Percentiles rank a stretch among this genome's conserved stretches.
Conservation (phyloP, 176 grass and related monocot genomes). For the Poa pratensis region DNA sequence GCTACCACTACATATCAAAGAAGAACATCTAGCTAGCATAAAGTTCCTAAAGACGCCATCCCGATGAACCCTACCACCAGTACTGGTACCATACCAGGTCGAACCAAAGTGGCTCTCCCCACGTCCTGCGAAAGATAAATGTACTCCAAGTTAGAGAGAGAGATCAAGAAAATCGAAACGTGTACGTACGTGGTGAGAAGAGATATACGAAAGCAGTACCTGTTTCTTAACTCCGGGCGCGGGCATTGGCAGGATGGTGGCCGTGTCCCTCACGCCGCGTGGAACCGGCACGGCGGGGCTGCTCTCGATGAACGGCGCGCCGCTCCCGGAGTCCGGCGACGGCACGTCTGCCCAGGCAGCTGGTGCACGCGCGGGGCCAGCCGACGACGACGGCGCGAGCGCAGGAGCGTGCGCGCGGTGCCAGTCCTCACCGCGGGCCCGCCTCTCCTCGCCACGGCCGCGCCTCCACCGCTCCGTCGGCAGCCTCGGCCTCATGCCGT, state of each 20-base stretch:
- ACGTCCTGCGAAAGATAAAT: constrained; percentile 30
- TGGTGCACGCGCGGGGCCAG: not conserved
- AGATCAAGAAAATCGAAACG: not conserved
- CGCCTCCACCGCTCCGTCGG: constrained; percentile 58
- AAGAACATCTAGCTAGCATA: not conserved
- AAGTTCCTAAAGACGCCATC: constrained; percentile 51
- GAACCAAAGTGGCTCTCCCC: constrained; percentile 28
- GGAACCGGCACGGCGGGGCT: constrained; percentile 88
- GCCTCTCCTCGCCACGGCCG: constrained; percentile 26
- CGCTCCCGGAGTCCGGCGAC: constrained; percentile 41
- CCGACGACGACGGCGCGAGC: not conserved
- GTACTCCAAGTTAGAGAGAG: not conserved
- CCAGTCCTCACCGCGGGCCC: not conserved
- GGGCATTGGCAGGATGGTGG: constrained; percentile 76
- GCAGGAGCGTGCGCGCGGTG: constrained; percentile 1
- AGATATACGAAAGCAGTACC: constrained; percentile 30
- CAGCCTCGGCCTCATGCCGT: constrained; percentile 59
- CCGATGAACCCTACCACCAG: constrained; percentile 20
- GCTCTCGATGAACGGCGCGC: constrained; percentile 69
- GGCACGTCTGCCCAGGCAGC: constrained; percentile 26
- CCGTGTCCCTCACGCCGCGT: constrained; percentile 75
- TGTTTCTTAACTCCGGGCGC: constrained; percentile 57
- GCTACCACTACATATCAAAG: not conserved
- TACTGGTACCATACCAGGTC: not conserved
- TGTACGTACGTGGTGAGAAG: not conserved